Base-by-base conservation (phyloP, 2,329 filamentous ascomycete species). In the Curvularia sp. region DNA sequence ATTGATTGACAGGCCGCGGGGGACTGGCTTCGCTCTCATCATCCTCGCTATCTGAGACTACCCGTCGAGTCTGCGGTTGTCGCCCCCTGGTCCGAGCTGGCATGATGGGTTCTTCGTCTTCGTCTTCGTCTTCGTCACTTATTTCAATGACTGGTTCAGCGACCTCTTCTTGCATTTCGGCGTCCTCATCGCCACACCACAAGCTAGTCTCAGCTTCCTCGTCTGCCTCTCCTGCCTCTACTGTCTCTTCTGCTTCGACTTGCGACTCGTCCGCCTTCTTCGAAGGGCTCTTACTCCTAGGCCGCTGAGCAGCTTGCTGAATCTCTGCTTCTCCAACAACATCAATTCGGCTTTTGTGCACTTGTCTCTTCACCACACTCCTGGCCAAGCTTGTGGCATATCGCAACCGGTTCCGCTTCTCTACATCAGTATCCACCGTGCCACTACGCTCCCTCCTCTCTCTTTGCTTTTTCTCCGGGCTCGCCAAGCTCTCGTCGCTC, bases 21-120 rank as follows among this genome's bases (percentile, higher is more conserved):
- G 18, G 21, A 32, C 34, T 47, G 19, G 45, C 25, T 27, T 61
- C 49, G 12, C 49, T 57, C 12, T 63, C 60, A 8, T 69, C 68
- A 2, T 68, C 64, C 4, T 74, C 72, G 36, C 67, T 67, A 30
- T 70, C 70, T 5, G 66, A 68, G 2, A 66, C 59, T 2, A 74
- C 30, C 13, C 58, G 59, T 42, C 66, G 63, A 32, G 55, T 23
- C 15, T 59, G 67, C 9, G 45, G 52, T 41, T 62, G 62, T 34
- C 58, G 63, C 28, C 61, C 61, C 30, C 66, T 63, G 3, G 52
- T 61, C 50, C 61, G 68, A 13, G 57, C 49, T 47, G 57, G 51
- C 30, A 74, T 59, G 12, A 75, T 55, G 18, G 71, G 61, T 13
- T 74, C 73, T 2, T 76, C 74, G 41, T 74, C 73, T 2, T 76